A percentile compares a stretch with the other conserved stretches of the same genome.
These are phyloP conservation scores for Trichoderma sp. DNA, from an alignment of 2,329 filamentous ascomycete species.

Conservation along the genomic window DNA sequence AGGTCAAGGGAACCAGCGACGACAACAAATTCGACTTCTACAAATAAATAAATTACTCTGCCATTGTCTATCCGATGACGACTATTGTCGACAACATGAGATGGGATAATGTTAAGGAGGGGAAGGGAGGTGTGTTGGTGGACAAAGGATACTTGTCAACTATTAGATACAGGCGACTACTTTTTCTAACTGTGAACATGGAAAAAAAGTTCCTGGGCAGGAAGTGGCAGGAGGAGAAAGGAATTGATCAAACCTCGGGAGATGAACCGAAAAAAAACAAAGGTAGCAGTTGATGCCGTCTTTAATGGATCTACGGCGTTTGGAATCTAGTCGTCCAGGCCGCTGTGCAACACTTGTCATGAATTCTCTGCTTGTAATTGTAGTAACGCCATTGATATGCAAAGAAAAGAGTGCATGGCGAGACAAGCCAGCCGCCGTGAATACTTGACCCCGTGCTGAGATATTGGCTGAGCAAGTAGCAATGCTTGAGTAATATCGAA, in stretches of 20 bases:
- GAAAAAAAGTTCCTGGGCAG: background rate
- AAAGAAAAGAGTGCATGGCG: background rate
- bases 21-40: constrained; percentile 88
- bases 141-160: background rate
- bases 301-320: constrained; percentile 9
- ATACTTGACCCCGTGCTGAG: background rate
- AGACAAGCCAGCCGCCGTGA: background rate
- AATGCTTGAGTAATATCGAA: background rate
- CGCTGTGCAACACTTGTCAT: background rate
- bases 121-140: background rate
- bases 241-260: background rate
- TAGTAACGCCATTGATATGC: background rate
- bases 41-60: constrained; percentile 63
- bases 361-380: background rate
- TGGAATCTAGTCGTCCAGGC: constrained; percentile 5
- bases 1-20: constrained; percentile 76
- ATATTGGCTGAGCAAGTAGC: too few species aligned
- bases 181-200: background rate
- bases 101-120: background rate
- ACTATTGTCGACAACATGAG: background rate
- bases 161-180: background rate
- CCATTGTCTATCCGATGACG: background rate
- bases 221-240: background rate
- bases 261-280: background rate
- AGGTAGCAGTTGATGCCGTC: background rate